phyloP scores from a whole-genome alignment of 768 basidiomycete species.

The Leccinum pellstonianum region DNA sequence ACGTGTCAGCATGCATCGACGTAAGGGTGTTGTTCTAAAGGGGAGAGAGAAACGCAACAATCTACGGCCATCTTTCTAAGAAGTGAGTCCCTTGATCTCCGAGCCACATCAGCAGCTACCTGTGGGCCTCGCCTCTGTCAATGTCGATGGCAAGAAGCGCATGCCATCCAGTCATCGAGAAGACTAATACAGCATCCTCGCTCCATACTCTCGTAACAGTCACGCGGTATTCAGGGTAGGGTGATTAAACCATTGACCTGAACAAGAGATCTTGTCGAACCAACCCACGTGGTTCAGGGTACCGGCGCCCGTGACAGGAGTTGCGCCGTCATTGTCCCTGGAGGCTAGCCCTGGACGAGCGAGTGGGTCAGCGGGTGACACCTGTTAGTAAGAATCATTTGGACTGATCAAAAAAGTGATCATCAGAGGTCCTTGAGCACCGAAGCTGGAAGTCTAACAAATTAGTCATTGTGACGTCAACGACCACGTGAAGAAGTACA shows the following conservation, averaged over 20 bases:
- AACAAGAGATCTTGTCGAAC: neutral
- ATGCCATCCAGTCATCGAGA: neutral
- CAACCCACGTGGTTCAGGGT: neutral
- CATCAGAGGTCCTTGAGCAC: neutral
- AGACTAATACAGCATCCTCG: neutral
- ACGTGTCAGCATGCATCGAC: neutral
- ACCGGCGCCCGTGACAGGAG: neutral
- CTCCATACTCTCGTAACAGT: neutral
- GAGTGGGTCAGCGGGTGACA: neutral
- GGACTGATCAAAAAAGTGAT: neutral
- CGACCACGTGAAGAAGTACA: neutral
- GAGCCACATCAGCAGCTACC: neutral
- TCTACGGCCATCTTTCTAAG: neutral
- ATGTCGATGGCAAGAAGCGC: neutral
- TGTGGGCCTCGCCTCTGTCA: neutral
- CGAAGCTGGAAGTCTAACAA: neutral
- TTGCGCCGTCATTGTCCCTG: neutral
- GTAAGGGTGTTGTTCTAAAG: neutral
- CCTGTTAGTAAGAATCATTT: neutral
- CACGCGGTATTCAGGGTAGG: neutral
- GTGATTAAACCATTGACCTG: neutral
- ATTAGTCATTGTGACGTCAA: neutral
- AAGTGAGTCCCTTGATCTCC: neutral
- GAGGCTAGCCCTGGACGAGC: neutral
- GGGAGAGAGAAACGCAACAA: neutral